Evolutionary conservation across 2,329 filamentous ascomycete genomes (phyloP), one percentile per base, ranked within the genome.

Genomic region (Aureobasidium lini): DNA sequence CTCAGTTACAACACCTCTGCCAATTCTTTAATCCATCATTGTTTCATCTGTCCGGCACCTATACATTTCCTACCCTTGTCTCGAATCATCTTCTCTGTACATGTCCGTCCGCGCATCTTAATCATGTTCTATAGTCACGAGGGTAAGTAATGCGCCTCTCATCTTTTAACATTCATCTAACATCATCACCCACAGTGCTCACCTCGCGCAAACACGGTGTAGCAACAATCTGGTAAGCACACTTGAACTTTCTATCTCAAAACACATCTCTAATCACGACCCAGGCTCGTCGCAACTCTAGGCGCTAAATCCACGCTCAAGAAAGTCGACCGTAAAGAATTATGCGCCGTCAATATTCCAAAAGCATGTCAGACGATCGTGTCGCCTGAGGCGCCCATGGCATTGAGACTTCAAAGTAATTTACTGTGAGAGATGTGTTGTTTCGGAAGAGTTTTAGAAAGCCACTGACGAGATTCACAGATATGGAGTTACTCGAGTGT

Each of bases 71-170:
- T 40, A 3, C 36, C 18, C 37, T 31, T 57, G 16, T n/a, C 15
- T 11, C 36, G 10, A 23, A 37, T 11, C 3, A 39, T 39, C 16
- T 16, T 23, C 5, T 18, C 57, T 54, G n/a, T 39, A 13, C 29
- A 39, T 53, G 39, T 36, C 39, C n/a, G n/a, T 44, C 3, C 5
- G 15, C 29, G 10, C 10, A 18, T 23, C 6, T 37, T 54, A 4
- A 72, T 37, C 66, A 96, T 96, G 92, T 96, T 96, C 72, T 97
- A 96, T 77, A 95, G 89, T 67, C 90, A 96, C 76, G 92, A 96
- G 75, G 90, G 93, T 94, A 78, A 70, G 86, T 37, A 4, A 23
- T 16, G 10, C 18, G 13, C 9, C 4, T 15, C n/a, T 43, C 13
- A 18, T 23, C 31, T 23, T 34, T 15, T 37, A 18, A 8, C 32